Conservation (phyloP, 768 basidiomycete species). For the Pisolithus marmoratus region DNA sequence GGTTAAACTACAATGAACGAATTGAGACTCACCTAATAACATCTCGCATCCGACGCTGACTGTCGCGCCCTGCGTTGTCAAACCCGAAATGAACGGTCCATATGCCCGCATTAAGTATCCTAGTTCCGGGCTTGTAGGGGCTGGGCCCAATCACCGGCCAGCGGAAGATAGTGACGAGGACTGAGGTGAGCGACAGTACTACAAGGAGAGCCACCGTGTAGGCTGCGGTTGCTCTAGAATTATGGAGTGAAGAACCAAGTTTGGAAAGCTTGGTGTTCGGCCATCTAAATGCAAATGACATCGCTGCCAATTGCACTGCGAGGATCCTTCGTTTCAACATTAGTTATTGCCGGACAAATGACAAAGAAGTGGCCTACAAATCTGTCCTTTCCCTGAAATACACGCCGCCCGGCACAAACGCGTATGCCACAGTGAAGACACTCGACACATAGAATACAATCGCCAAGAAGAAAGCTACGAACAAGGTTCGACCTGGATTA, state of each 20-base stretch:
- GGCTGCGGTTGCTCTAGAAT: conserved; percentile 16
- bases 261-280: conserved; percentile 12
- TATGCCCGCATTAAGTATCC: conserved; percentile 76
- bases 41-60: conserved; percentile 29
- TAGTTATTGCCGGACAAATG: neutral
- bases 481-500: conserved; percentile 45
- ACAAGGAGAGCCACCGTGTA: conserved; percentile 33
- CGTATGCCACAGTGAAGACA: conserved; percentile 85
- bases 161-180: conserved; percentile 49
- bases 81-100: conserved; percentile 93
- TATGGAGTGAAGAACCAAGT: conserved; percentile 2
- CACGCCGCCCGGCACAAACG: conserved; percentile 78
- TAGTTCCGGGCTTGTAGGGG: conserved; percentile 57
- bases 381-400: conserved; percentile 75
- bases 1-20: neutral
- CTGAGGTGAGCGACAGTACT: conserved; percentile 39
- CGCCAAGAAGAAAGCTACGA: conserved; percentile 53
- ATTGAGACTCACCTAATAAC: conserved; percentile 56
- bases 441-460: conserved; percentile 60
- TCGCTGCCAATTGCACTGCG: conserved; percentile 43
- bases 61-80: conserved; percentile 30
- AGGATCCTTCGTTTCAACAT: conserved; percentile 39
- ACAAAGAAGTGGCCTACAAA: conserved; percentile 39
- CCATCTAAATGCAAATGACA: conserved; percentile 46
- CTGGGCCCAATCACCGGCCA: conserved; percentile 44